These are phyloP conservation scores for Trichothecium roseum DNA, from an alignment of 2,329 filamentous ascomycete species.

Conservation along the genomic window DNA sequence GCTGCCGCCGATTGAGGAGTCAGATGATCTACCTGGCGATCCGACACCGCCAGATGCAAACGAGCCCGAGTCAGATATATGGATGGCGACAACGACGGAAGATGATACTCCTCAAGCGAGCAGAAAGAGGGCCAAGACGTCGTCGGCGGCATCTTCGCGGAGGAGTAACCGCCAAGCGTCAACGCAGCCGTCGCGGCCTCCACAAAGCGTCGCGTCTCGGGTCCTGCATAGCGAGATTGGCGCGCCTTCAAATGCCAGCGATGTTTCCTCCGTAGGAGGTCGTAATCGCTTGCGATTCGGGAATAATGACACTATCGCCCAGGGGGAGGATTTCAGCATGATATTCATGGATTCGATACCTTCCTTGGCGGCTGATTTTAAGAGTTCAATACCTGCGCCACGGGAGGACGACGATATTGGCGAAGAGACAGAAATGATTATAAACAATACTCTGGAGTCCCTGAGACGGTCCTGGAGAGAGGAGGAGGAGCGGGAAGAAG, in stretches of 20 bases:
- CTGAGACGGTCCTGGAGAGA: conserved; percentile 18
- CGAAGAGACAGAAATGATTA: conserved; percentile 45
- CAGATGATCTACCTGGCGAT: too few relatives aligned
- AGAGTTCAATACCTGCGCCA: conserved; percentile 11
- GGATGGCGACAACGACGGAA: conserved; percentile 31
- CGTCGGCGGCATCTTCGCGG: not conserved
- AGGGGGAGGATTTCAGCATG: conserved; percentile 49
- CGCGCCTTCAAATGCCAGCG: conserved; percentile 12
- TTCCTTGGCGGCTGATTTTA: conserved; percentile 33
- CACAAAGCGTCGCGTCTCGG: too few relatives aligned
- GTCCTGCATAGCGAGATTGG: too few relatives aligned
- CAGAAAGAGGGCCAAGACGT: conserved; percentile 4
- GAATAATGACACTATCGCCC: conserved; percentile 30
- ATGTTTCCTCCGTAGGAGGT: conserved; percentile 22
- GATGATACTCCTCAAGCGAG: conserved; percentile 22
- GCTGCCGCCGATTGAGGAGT: not conserved
- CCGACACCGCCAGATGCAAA: conserved; percentile 4
- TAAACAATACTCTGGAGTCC: conserved; percentile 43
- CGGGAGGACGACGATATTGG: conserved; percentile 34
- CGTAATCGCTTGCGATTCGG: conserved; percentile 9
- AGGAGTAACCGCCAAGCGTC: too few relatives aligned
- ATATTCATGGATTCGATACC: conserved; percentile 45
- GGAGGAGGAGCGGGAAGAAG: conserved; percentile 5
- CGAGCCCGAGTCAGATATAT: conserved; percentile 30
- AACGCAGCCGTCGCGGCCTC: too few relatives aligned